phyloP scores from a whole-genome alignment of 768 basidiomycete genomes.

The Tylopilus felleus region DNA sequence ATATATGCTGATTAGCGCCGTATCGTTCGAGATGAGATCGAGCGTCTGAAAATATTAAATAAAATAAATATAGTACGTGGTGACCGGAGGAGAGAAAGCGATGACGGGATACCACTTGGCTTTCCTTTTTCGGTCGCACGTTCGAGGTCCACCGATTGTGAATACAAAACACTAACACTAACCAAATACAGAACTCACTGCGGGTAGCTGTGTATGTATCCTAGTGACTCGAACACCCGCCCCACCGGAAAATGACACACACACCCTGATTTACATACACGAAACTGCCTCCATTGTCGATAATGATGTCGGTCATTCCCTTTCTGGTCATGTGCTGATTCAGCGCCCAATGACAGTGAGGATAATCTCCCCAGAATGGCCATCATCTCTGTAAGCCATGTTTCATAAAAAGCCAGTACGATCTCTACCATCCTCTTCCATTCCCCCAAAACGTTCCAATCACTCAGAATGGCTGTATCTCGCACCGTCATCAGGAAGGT shows the following conservation, averaged over 20 bases:
- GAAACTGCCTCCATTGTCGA: not conserved
- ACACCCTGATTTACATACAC: not conserved
- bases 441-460: not conserved
- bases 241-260: not conserved
- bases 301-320: not conserved
- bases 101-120: not conserved
- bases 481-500: slow-evolving; percentile 76
- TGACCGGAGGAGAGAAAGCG: too few relatives aligned
- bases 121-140: slow-evolving; percentile 29
- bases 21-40: not conserved
- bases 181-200: not conserved
- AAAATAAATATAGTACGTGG: not conserved
- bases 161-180: not conserved
- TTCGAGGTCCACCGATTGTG: slow-evolving; percentile 13
- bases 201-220: not conserved
- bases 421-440: not conserved
- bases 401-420: not conserved
- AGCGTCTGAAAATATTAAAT: slow-evolving; percentile 7
- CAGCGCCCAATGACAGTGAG: not conserved
- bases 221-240: not conserved
- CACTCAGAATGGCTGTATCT: slow-evolving; percentile 39
- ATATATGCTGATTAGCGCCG: slow-evolving; percentile 11
- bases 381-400: not conserved
- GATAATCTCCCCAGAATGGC: not conserved
- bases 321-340: slow-evolving; percentile 10